Evolutionary conservation across 345 rosid genomes (phyloP).

Genomic region (Tarenaya hassleriana): DNA sequence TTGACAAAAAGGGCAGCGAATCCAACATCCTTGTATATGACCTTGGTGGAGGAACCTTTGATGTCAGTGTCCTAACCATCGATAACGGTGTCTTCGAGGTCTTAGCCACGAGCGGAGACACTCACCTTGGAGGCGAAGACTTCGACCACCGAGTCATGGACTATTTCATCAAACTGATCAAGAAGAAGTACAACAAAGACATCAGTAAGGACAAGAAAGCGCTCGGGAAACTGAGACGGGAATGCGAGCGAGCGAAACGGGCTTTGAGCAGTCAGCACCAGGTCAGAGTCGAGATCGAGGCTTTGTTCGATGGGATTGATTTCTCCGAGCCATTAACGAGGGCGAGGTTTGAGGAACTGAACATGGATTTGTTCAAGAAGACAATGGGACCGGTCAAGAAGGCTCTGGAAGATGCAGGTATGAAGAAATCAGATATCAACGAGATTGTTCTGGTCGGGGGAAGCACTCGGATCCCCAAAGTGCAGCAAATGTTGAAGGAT

Average conservation of each 20-base stretch:
- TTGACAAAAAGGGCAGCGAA: constrained; percentile 41
- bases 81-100: constrained; percentile 49
- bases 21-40: constrained; percentile 43
- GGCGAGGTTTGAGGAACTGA: constrained; percentile 50
- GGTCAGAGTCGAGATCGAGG: constrained; percentile 45
- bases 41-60: constrained; percentile 57
- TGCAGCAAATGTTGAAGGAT: constrained; percentile 44
- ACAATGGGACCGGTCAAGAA: constrained; percentile 44
- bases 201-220: constrained; percentile 41
- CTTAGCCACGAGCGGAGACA: constrained; percentile 46
- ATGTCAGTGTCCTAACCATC: constrained; percentile 44
- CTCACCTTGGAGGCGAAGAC: constrained; percentile 54
- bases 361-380: constrained; percentile 51
- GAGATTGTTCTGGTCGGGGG: constrained; percentile 70
- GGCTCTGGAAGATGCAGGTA: constrained; percentile 41
- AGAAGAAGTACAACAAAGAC: constrained; percentile 41
- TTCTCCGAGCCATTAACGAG: constrained; percentile 51
- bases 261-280: constrained; percentile 50
- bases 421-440: constrained; percentile 35
- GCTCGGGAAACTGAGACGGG: constrained; percentile 44
- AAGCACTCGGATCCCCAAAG: constrained; percentile 48
- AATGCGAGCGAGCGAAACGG: constrained; percentile 51
- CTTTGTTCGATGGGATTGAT: constrained; percentile 44
- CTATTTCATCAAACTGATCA: constrained; percentile 42
- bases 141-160: constrained; percentile 52